phyloP scores from a whole-genome alignment of 179 eudicot species.

The Spinacia oleracea region DNA sequence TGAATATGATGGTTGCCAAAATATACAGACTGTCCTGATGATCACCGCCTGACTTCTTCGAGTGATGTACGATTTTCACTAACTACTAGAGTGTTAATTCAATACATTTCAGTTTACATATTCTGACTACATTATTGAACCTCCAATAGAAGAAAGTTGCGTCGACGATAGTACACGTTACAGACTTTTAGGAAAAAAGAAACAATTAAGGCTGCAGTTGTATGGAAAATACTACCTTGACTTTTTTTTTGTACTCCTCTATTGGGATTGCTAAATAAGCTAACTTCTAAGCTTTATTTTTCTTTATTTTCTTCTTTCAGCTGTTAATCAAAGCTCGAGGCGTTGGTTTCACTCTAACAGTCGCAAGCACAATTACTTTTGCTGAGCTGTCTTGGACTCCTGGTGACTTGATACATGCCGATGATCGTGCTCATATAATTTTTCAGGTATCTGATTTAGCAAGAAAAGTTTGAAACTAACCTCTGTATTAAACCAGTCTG shows the following conservation, averaged over 20 bases:
- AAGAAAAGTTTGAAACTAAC: not conserved
- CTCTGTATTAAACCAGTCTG: not conserved
- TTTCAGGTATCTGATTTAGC: conserved; percentile 65
- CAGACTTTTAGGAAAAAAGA: conserved; percentile 94
- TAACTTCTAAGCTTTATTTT: not conserved
- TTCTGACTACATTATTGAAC: conserved; percentile 23
- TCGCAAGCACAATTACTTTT: conserved; percentile 97
- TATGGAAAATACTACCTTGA: conserved; percentile 39
- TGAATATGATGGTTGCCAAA: too few relatives aligned
- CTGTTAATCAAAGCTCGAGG: conserved; percentile 98
- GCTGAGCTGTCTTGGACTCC: conserved; percentile 99
- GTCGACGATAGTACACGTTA: conserved; percentile 90
- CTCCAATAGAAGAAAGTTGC: conserved; percentile 86
- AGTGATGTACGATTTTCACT: too few relatives aligned
- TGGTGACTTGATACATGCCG: conserved; percentile 96
- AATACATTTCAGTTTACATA: not conserved
- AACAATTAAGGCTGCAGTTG: conserved; percentile 85
- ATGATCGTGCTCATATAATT: conserved; percentile 97
- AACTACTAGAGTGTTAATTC: too few relatives aligned
- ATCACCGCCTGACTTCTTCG: too few relatives aligned
- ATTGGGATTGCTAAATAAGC: not conserved
- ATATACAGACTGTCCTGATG: too few relatives aligned
- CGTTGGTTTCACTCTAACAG: conserved; percentile 93
- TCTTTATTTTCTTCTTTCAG: conserved; percentile 35
- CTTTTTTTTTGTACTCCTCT: not conserved